phyloP scores from a whole-genome alignment of 495 filamentous ascomycete species.

The Penicillium turbatum region DNA sequence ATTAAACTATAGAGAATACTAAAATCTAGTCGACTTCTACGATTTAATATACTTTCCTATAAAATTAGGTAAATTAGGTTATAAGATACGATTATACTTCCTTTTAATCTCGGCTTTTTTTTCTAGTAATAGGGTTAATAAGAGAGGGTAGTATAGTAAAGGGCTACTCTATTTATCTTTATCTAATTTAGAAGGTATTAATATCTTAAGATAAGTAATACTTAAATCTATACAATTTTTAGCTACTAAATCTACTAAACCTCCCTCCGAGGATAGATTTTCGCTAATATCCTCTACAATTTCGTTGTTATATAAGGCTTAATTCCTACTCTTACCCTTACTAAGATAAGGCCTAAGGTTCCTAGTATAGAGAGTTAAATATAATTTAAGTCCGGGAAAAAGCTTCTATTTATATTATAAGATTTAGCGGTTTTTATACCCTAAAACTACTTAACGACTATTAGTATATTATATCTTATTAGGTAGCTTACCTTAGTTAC shows the following conservation, averaged over 20 bases:
- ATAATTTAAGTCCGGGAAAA: neutral
- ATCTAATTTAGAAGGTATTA: neutral
- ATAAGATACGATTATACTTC: conserved; percentile 4
- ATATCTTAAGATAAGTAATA: no score
- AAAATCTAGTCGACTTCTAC: conserved; percentile 10
- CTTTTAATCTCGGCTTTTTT: conserved; percentile 12
- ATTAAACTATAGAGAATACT: conserved; percentile 5
- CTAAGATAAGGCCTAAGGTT: neutral
- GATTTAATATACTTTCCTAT: conserved; percentile 8
- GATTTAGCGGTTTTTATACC: neutral
- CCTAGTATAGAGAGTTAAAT: neutral
- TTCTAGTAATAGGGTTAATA: conserved; percentile 4
- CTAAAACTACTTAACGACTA: neutral
- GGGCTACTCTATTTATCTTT: conserved; percentile 10
- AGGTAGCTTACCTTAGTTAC: neutral
- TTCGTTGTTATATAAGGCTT: no score
- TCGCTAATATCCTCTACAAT: no score
- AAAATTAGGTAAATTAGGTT: conserved; percentile 12
- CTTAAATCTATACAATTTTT: neutral
- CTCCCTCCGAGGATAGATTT: no score
- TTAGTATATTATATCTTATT: neutral
- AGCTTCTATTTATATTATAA: neutral
- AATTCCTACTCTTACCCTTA: no score
- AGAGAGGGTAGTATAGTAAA: conserved; percentile 8
- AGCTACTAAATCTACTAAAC: no score